A percentile compares a stretch with the other conserved stretches of the same genome.
Conservation (phyloP, 805 yeast genomes). For the Saturnispora galanensis region DNA sequence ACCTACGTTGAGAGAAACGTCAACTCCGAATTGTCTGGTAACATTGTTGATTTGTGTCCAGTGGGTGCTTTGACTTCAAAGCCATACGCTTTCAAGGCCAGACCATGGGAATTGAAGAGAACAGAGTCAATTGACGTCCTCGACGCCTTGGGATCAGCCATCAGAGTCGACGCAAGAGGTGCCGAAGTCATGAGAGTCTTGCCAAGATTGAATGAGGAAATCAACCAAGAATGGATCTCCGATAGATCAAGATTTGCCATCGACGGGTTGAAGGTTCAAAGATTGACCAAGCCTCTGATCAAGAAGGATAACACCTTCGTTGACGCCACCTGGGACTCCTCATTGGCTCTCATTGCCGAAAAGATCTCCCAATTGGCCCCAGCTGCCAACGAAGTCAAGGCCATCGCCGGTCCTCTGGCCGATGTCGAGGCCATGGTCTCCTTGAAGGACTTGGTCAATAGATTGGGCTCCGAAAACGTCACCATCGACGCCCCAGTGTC, state of each 20-base stretch:
- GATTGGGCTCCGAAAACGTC: slow-evolving; percentile 71
- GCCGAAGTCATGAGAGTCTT: slow-evolving; percentile 78
- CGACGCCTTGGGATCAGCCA: slow-evolving; percentile 76
- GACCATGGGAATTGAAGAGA: slow-evolving; percentile 90
- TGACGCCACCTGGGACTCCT: slow-evolving; percentile 82
- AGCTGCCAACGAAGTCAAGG: slow-evolving; percentile 63
- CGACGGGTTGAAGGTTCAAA: slow-evolving; percentile 79
- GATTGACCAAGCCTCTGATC: slow-evolving; percentile 72
- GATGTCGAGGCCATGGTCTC: slow-evolving; percentile 81
- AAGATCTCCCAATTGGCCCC: slow-evolving; percentile 50
- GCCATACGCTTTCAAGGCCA: slow-evolving; percentile 85
- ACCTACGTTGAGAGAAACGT: slow-evolving; percentile 79
- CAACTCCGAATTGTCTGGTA: slow-evolving; percentile 78
- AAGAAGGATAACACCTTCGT: slow-evolving; percentile 60
- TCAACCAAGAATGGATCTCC: slow-evolving; percentile 87
- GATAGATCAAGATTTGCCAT: slow-evolving; percentile 81
- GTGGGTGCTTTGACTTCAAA: slow-evolving; percentile 87
- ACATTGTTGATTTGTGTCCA: slow-evolving; percentile 80
- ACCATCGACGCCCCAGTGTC: slow-evolving; percentile 60
- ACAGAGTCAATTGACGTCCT: slow-evolving; percentile 78
- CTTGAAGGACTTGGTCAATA: slow-evolving; percentile 67
- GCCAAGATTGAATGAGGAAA: slow-evolving; percentile 77
- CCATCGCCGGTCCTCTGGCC: slow-evolving; percentile 69
- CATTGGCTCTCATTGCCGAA: slow-evolving; percentile 56
- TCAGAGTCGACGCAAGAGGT: slow-evolving; percentile 81